Evolutionary conservation across 257 asterid genomes (phyloP).

Genomic region (Solanum clarkiae): DNA sequence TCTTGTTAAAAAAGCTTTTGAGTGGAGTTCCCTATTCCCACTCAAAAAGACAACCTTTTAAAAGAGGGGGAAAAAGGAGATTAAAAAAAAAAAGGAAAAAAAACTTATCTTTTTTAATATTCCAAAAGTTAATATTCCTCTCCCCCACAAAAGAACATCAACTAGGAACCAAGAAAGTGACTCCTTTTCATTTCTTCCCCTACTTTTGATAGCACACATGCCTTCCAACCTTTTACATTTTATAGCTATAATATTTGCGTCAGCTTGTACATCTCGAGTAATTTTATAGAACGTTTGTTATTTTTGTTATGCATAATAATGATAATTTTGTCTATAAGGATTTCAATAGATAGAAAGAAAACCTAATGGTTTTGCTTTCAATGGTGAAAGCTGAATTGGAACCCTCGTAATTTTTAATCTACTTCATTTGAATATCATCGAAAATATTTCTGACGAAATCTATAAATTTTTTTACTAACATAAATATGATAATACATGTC

Average conservation of each 20-base stretch:
- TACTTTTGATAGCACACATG: constrained; percentile 58
- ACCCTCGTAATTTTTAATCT: not conserved
- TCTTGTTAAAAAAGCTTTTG: not conserved
- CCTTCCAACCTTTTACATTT: not conserved
- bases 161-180: constrained; percentile 45
- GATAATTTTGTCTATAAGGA: not conserved
- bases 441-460: not conserved
- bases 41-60: constrained; percentile 67
- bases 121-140: constrained; percentile 43
- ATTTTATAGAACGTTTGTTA: not conserved
- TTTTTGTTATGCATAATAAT: not conserved
- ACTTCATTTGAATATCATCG: not conserved
- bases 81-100: not conserved
- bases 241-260: not conserved
- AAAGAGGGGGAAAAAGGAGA: constrained; percentile 6
- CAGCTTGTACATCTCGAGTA: not conserved
- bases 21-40: constrained; percentile 69
- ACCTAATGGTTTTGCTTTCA: not conserved
- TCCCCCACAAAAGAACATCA: constrained; percentile 24
- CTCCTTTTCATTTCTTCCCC: constrained; percentile 50
- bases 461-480: not conserved
- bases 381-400: not conserved
- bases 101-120: constrained; percentile 14
- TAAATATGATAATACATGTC: not conserved
- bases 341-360: not conserved